phyloP scores from a whole-genome alignment of 2,329 filamentous ascomycete genomes.

The Keithomyces neogunnii region DNA sequence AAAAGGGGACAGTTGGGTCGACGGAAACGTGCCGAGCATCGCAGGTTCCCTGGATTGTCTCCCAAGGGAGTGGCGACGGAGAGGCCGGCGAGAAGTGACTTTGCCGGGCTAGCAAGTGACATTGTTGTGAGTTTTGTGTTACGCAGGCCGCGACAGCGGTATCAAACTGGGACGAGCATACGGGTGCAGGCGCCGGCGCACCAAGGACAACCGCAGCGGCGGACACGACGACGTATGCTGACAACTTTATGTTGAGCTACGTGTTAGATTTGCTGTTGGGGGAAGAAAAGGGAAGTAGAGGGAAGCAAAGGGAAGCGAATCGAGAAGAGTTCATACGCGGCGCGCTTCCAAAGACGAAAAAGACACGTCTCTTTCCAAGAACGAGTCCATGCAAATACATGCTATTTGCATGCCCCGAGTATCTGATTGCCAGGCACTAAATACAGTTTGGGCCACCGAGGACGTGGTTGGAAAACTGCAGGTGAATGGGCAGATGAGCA shows the following conservation, averaged over 20 bases:
- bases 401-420: too few relatives aligned
- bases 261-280: not conserved
- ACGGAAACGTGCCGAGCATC: slow-evolving; percentile 46
- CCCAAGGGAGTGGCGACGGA: slow-evolving; percentile 56
- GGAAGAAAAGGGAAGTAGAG: too few relatives aligned
- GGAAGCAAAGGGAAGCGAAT: too few relatives aligned
- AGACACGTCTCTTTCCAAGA: too few relatives aligned
- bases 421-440: too few relatives aligned
- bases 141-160: not conserved
- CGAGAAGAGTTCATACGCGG: too few relatives aligned
- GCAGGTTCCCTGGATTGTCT: slow-evolving; percentile 55
- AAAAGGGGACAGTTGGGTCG: not conserved
- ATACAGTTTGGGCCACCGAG: too few relatives aligned
- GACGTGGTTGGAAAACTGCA: too few relatives aligned
- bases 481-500: too few relatives aligned
- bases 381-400: too few relatives aligned
- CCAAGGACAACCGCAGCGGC: not conserved
- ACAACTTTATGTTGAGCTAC: not conserved
- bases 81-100: slow-evolving; percentile 47
- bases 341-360: too few relatives aligned
- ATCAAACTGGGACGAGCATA: not conserved
- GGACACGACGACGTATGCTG: not conserved
- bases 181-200: not conserved
- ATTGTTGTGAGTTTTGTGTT: not conserved
- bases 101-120: slow-evolving; percentile 40